Conservation (phyloP, 805 yeast genomes). For the Schwanniomyces sp. region DNA sequence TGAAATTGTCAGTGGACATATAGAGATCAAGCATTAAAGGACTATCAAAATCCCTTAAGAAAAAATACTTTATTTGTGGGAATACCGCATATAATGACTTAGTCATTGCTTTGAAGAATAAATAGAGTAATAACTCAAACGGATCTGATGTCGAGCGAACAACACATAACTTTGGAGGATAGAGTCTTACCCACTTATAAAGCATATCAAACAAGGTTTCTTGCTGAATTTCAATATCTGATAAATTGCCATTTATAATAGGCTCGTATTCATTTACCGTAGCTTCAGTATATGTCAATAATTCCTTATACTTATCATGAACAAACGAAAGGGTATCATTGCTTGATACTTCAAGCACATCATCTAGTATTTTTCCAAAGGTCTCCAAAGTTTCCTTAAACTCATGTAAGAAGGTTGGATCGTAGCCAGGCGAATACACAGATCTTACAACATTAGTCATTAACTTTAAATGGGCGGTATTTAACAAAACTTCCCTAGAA, state of each 20-base stretch:
- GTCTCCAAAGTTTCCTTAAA: conserved; percentile 19
- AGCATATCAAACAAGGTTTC: conserved; percentile 33
- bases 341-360: conserved; percentile 1
- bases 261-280: conserved; percentile 29
- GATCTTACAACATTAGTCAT: conserved; percentile 34
- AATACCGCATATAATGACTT: conserved; percentile 33
- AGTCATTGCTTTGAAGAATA: conserved; percentile 32
- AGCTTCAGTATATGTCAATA: conserved; percentile 21
- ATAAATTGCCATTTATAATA: conserved; percentile 17
- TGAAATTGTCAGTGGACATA: conserved; percentile 18
- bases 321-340: conserved; percentile 12
- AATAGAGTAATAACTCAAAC: conserved; percentile 29
- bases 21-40: conserved; percentile 41
- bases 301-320: conserved; percentile 19
- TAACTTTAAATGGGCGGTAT: conserved; percentile 32
- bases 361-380: conserved; percentile 19
- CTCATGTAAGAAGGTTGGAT: conserved; percentile 30
- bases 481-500: conserved; percentile 14
- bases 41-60: conserved; percentile 38
- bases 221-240: conserved; percentile 29
- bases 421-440: conserved; percentile 36
- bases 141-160: conserved; percentile 24
- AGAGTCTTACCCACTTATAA: conserved; percentile 33
- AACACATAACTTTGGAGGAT: conserved; percentile 28
- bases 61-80: conserved; percentile 42